Conservation (phyloP, 2,329 filamentous ascomycete species). For the Nigrograna mackinnonii region DNA sequence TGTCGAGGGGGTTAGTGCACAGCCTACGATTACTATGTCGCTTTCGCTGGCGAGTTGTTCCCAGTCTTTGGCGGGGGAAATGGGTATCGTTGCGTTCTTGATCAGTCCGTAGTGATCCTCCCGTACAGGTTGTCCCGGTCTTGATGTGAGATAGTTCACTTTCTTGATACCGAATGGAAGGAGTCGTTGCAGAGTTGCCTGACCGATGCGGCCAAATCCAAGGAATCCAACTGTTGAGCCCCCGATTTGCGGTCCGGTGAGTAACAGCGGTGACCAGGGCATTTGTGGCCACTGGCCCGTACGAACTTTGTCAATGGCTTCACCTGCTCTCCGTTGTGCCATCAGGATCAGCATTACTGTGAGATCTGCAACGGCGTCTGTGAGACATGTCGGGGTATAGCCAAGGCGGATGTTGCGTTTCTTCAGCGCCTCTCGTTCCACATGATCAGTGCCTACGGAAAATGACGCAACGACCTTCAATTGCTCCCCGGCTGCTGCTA, state of each 20-base stretch:
- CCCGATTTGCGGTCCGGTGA: slow-evolving; percentile 30
- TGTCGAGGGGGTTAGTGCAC: slow-evolving; percentile 26
- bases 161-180: slow-evolving; percentile 29
- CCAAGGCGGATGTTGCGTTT: slow-evolving; percentile 29
- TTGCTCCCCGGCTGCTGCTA: slow-evolving; percentile 21
- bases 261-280: slow-evolving; percentile 33
- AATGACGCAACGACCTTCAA: slow-evolving; percentile 33
- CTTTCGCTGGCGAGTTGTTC: slow-evolving; percentile 31
- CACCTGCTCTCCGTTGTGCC: slow-evolving; percentile 32
- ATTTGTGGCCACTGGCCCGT: slow-evolving; percentile 32
- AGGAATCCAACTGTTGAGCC: slow-evolving; percentile 29
- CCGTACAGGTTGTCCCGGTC: slow-evolving; percentile 22
- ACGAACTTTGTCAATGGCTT: slow-evolving; percentile 25
- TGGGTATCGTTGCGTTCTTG: slow-evolving; percentile 16
- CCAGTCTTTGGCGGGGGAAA: slow-evolving; percentile 19
- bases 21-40: slow-evolving; percentile 33
- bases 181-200: slow-evolving; percentile 27
- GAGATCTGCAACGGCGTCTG: slow-evolving; percentile 33
- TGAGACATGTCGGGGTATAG: slow-evolving; percentile 33
- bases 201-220: slow-evolving; percentile 32
- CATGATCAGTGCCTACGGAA: slow-evolving; percentile 35
- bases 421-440: slow-evolving; percentile 26
- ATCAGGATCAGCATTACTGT: slow-evolving; percentile 36
- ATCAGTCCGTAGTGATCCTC: slow-evolving; percentile 28
- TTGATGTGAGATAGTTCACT: slow-evolving; percentile 28